Evolutionary conservation across 1,139 yeast species (phyloP), one percentile per base, ranked within the genome.

Genomic region (Casaregolazyma suthepensis): DNA sequence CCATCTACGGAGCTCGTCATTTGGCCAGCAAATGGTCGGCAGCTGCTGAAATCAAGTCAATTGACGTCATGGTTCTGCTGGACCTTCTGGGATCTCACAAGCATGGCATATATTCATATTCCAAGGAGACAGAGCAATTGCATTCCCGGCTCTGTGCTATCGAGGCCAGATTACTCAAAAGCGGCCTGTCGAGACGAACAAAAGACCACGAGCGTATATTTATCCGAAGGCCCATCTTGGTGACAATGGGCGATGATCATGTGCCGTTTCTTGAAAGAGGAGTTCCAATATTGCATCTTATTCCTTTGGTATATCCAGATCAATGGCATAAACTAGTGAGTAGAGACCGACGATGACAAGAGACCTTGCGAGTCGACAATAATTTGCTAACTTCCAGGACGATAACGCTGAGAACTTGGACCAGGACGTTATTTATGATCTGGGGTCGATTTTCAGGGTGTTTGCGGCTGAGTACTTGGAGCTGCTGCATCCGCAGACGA

Each of bases 1-100:
- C 83, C 0, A 69, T 79, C 2, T 80, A 81, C 60, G 85, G 85
- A 0, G 75, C 85, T 0, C 71, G 76, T 18, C 78, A 77, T 57
- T 62, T 80, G 42, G 83, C 82, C 0, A 57, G 62, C 1, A 57
- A 46, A 75, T 79, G 80, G 63, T 63, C 2, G 45, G 54, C 40
- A 44, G 40, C 49, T 31, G 12, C 23, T 26, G 51, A 43, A 9
- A 57, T 71, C 15, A 61, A 65, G 20, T 51, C 63, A 10, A 71
- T 79, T 15, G 80, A 76, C 9, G 57, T 72, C 2, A 67, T 80
- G 51, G 74, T 80, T 1, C 66, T 80, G 23, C 63, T 80, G 35
- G 85, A 81, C 59, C 67, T 81, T 4, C 57, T 80, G 4, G 85
- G 85, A 1, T 61, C 74, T 1, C 52, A 60, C 9, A 59, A 64